Evolutionary conservation across 352 stramenopile genomes (phyloP).

Genomic region (Phytopythium sindhum): DNA sequence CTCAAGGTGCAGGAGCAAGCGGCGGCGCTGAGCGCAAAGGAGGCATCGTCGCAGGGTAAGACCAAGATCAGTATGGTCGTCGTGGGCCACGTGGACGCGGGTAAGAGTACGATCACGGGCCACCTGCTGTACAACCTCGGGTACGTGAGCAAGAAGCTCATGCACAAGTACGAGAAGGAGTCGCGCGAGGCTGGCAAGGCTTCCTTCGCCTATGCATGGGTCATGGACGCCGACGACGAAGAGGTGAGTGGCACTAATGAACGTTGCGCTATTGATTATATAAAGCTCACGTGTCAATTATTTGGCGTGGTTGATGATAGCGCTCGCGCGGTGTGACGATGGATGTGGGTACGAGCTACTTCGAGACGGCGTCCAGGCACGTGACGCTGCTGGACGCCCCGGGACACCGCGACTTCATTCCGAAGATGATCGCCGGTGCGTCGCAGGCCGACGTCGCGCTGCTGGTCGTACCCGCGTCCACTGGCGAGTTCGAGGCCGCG

Average conservation of each 20-base stretch:
- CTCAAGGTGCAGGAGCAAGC: conserved; percentile 63
- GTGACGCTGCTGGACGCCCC: conserved; percentile 96
- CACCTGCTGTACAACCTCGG: conserved; percentile 92
- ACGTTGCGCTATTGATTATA: too few species aligned
- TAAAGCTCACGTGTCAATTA: too few species aligned
- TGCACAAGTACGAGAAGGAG: conserved; percentile 93
- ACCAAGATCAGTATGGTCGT: conserved; percentile 93
- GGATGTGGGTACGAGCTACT: conserved; percentile 93
- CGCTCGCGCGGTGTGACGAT: conserved; percentile 97
- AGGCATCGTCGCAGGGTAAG: conserved; percentile 49
- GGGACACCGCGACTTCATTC: conserved; percentile 97
- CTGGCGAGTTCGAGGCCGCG: conserved; percentile 94
- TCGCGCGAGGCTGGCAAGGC: conserved; percentile 90
- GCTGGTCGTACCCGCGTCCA: conserved; percentile 93
- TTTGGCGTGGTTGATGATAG: conserved; percentile 46
- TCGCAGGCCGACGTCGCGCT: conserved; percentile 91
- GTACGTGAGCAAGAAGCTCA: conserved; percentile 82
- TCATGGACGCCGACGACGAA: conserved; percentile 89
- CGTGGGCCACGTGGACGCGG: conserved; percentile 96
- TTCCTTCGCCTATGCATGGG: conserved; percentile 96
- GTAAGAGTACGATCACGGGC: conserved; percentile 97
- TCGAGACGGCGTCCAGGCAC: conserved; percentile 88
- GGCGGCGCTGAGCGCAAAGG: conserved; percentile 34
- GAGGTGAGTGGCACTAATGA: conserved; percentile 32
- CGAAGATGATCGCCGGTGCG: conserved; percentile 96